Evolutionary conservation across 805 yeast species (phyloP), one percentile per base, ranked within the genome.

Genomic region (Scheffersomyces lignosus): DNA sequence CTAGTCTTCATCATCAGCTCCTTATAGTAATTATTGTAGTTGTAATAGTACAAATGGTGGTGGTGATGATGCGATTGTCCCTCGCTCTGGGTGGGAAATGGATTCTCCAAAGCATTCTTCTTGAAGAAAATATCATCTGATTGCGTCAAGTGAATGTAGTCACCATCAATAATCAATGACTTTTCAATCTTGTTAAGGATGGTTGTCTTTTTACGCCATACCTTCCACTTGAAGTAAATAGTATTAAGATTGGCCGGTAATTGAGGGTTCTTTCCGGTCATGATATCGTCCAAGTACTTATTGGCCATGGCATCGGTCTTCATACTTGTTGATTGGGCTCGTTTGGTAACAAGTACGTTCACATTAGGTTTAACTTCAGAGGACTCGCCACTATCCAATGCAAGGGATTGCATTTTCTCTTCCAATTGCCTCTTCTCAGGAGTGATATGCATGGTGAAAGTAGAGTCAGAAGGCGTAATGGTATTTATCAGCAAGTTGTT

Each of bases 111-210:
- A 2, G 60, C 60, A 20, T 52, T 59, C 33, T 54, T 51, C 23
- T 58, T 56, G 45, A 58, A 62, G 5, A 78, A 47, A 75, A 78
- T 72, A 41, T 87, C 91, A 49, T 86, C 88, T 5, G 89, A 82
- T 0, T 97, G 96, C 51, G 87, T 78, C 33, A 91, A 77, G 51
- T 90, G 91, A 10, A 91, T 78, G 52, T 88, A 89, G 50, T 88
- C 96, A n/a, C 97, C 98, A 60, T 91, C 98, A 26, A 91, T 78
- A 1, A 93, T 89, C 22, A 91, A 68, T 1, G 89, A 78, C 49
- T 93, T 78, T 49, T 89, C 95, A 43, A 87, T 87, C 36, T 89
- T 74, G 39, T 80, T 80, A 40, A 85, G 78, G 46, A 91, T 81
- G 0, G 95, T 81, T 15, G 89, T 90, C 50, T 90, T 91, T 41